phyloP scores from a whole-genome alignment of 176 grass and related monocot species.

The Oryza nivara region DNA sequence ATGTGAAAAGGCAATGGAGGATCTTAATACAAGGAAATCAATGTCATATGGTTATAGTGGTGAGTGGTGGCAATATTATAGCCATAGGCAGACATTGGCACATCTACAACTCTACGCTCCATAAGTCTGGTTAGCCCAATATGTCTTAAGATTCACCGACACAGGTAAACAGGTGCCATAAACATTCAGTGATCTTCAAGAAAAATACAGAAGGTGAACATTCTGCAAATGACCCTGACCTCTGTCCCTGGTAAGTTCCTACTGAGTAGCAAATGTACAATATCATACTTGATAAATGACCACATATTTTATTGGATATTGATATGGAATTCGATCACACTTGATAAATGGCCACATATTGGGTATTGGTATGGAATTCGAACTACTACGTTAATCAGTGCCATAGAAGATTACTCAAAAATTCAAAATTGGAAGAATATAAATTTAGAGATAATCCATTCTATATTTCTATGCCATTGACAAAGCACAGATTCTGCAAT shows the following conservation, averaged over 20 bases:
- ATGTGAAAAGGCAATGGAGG: neutral
- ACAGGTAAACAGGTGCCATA: neutral
- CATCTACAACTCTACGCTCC: constrained; percentile 12
- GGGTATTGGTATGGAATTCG: neutral
- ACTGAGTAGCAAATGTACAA: neutral
- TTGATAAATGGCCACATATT: neutral
- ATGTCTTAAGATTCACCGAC: neutral
- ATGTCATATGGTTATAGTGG: neutral
- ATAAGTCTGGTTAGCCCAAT: neutral
- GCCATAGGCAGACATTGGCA: neutral
- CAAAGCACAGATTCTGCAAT: too few relatives aligned
- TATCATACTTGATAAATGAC: neutral
- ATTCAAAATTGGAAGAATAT: neutral
- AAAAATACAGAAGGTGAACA: neutral
- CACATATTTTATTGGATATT: neutral
- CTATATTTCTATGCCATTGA: too few relatives aligned
- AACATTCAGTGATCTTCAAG: neutral
- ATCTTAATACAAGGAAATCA: neutral
- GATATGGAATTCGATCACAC: neutral
- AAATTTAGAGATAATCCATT: too few relatives aligned
- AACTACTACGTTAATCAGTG: neutral
- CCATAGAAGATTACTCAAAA: neutral
- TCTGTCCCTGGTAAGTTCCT: neutral
- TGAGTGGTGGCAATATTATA: neutral
- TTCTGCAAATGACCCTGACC: constrained; percentile 1